Percentiles rank a stretch among this genome's conserved stretches.
Evolutionary conservation across 352 stramenopile genomes (phyloP).

Genomic region (Phytophthora sp.): DNA sequence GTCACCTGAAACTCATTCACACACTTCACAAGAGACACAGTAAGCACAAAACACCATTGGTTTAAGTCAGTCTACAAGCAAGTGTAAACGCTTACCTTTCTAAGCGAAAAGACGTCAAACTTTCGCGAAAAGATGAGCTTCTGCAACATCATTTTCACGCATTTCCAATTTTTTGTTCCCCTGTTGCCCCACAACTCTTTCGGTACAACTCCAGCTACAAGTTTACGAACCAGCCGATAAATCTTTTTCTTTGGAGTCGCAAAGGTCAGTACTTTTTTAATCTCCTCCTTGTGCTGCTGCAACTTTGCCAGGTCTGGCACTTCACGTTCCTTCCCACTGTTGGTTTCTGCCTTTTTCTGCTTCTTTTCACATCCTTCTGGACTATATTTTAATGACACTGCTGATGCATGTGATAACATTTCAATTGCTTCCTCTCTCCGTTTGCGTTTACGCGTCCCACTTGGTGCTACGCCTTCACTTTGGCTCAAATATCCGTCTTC

Average conservation of each 20-base stretch:
- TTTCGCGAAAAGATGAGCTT: constrained; percentile 61
- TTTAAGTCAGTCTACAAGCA: background rate
- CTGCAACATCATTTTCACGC: constrained; percentile 51
- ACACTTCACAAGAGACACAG: constrained; percentile 30
- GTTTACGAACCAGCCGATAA: constrained; percentile 55
- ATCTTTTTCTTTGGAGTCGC: constrained; percentile 53
- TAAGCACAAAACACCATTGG: no score
- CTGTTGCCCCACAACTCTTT: constrained; percentile 60
- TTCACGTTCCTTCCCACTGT: background rate
- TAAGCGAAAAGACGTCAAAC: constrained; percentile 61
- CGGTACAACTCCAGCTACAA: constrained; percentile 58
- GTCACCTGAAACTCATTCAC: constrained; percentile 47
- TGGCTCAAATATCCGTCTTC: constrained; percentile 73
- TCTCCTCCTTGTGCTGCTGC: constrained; percentile 59
- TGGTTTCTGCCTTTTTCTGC: constrained; percentile 2
- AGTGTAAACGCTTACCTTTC: constrained; percentile 42
- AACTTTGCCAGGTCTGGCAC: constrained; percentile 39
- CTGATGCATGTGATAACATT: constrained; percentile 46
- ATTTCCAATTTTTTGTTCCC: constrained; percentile 55
- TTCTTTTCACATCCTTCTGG: constrained; percentile 16
- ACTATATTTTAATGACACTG: background rate
- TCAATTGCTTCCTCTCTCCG: constrained; percentile 54
- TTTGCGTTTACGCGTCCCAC: constrained; percentile 51
- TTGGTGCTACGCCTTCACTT: constrained; percentile 31
- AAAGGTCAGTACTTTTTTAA: constrained; percentile 50